Conservation (phyloP, 179 eudicot genomes). For the Silene vulgaris region DNA sequence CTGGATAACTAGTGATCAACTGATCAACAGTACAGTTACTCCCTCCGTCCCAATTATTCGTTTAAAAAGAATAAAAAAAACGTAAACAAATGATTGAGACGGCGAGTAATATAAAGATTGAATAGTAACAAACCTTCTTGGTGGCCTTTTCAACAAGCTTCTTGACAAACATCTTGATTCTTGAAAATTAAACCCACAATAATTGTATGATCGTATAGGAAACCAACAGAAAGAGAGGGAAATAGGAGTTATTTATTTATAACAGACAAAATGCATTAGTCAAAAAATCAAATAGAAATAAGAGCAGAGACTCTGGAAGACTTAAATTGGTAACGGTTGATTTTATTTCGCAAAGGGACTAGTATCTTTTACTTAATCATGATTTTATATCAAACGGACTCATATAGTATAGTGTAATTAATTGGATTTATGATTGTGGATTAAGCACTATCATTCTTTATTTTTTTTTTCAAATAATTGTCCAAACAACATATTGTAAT, state of each 20-base stretch:
- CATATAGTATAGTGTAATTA: background rate
- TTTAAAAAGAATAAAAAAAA: background rate
- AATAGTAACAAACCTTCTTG: slow-evolving; percentile 31
- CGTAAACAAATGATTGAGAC: background rate
- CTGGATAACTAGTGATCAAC: background rate
- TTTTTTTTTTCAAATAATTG: no score
- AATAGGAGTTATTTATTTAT: background rate
- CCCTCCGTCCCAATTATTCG: background rate
- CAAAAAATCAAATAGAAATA: background rate
- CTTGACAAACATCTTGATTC: slow-evolving; percentile 29
- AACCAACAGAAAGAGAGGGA: background rate
- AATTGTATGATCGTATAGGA: background rate
- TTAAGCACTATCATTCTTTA: no score
- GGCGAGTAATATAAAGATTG: no score
- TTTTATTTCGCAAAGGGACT: background rate
- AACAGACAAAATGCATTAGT: background rate
- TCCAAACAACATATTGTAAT: no score
- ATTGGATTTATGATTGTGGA: no score
- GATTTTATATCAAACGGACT: background rate
- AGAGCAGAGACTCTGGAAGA: background rate
- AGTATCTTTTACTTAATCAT: background rate
- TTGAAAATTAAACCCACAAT: background rate
- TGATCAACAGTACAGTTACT: background rate
- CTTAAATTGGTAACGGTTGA: slow-evolving; percentile 1
- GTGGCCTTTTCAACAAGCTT: slow-evolving; percentile 44